A percentile compares a stretch with the other conserved stretches of the same genome.
phyloP scores from a whole-genome alignment of 768 basidiomycete genomes.

The Tulasnella sp. region DNA sequence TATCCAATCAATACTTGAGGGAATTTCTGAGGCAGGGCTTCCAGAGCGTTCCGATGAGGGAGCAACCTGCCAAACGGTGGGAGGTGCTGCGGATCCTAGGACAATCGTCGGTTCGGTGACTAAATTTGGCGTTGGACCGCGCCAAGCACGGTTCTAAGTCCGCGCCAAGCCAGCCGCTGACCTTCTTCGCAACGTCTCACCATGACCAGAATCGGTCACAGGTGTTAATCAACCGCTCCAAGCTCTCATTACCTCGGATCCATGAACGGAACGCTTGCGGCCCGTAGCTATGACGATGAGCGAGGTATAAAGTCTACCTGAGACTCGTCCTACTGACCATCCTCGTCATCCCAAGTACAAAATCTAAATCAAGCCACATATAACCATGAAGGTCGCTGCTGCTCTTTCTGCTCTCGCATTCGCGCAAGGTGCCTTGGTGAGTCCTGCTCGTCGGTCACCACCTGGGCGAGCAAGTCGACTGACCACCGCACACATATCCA shows the following conservation, averaged over 20 bases:
- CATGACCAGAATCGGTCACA: background rate
- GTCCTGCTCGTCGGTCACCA: background rate
- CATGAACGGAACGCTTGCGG: background rate
- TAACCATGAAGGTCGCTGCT: background rate
- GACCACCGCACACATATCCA: background rate
- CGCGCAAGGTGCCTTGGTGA: background rate
- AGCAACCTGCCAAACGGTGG: background rate
- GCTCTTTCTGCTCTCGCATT: slow-evolving; percentile 4
- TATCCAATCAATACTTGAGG: background rate
- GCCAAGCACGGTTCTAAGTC: background rate
- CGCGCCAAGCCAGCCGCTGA: background rate
- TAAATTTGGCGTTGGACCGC: background rate
- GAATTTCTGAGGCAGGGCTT: background rate
- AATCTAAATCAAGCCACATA: background rate
- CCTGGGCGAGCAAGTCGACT: background rate
- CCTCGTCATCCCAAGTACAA: background rate
- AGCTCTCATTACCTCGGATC: background rate
- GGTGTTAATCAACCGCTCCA: background rate
- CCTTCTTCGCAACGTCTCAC: background rate
- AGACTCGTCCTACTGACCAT: background rate
- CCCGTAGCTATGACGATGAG: background rate
- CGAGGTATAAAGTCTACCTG: background rate
- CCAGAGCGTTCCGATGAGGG: background rate
- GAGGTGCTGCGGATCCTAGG: background rate
- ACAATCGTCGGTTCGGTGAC: background rate